phyloP scores from a whole-genome alignment of 148 eudicot genomes.

The Amaranthus hypochondriacus region DNA sequence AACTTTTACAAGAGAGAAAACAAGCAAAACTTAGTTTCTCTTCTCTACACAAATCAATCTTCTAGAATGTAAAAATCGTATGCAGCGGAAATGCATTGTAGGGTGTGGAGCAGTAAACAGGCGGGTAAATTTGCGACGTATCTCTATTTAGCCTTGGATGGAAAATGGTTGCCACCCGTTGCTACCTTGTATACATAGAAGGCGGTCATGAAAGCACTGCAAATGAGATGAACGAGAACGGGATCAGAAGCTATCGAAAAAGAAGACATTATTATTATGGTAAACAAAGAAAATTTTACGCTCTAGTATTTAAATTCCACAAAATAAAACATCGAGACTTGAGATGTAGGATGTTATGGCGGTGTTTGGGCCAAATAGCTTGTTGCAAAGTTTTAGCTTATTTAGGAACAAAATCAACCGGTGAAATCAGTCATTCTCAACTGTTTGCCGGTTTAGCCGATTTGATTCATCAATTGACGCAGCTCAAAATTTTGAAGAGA shows the following conservation, averaged over 20 bases:
- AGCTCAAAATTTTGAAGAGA: background rate
- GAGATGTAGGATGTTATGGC: too few relatives aligned
- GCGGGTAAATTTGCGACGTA: background rate
- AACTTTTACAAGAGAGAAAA: background rate
- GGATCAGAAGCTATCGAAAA: conserved; percentile 13
- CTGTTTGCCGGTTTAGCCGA: too few relatives aligned
- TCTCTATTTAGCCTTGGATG: conserved; percentile 61
- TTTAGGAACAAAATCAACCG: too few relatives aligned
- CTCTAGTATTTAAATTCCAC: too few relatives aligned
- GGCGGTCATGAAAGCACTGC: conserved; percentile 82
- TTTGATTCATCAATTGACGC: background rate
- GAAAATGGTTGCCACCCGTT: conserved; percentile 75
- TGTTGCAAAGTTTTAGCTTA: too few relatives aligned
- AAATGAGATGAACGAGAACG: conserved; percentile 19
- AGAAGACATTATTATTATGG: background rate
- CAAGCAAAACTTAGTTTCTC: background rate
- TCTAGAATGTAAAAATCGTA: conserved; percentile 10
- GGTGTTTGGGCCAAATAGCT: too few relatives aligned
- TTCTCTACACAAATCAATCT: background rate
- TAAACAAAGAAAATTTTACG: too few relatives aligned
- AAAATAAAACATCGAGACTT: too few relatives aligned
- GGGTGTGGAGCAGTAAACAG: background rate
- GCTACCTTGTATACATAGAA: conserved; percentile 88
- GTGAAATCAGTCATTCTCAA: too few relatives aligned
- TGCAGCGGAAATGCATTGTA: conserved; percentile 13